A percentile compares a stretch with the other conserved stretches of the same genome.
These are phyloP conservation scores for Exophiala bonariae DNA, from an alignment of 2,329 filamentous ascomycete genomes.

Conservation along the genomic window DNA sequence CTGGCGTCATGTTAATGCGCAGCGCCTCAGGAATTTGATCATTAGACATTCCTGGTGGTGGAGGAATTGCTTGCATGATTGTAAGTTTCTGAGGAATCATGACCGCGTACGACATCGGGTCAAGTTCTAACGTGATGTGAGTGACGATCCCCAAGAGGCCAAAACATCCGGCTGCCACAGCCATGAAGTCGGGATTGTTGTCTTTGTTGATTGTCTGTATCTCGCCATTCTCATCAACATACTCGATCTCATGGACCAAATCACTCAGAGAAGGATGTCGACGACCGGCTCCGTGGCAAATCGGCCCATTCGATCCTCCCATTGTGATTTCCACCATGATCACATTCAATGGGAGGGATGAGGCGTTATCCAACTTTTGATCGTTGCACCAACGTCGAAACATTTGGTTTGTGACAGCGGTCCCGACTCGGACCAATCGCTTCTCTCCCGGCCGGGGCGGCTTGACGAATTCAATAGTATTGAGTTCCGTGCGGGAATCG, in stretches of 20 bases:
- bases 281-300: conserved; percentile 49
- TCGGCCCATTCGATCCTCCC: conserved; percentile 46
- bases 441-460: conserved; percentile 32
- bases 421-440: conserved; percentile 42
- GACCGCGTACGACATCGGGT: conserved; percentile 48
- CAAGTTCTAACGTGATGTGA: conserved; percentile 48
- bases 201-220: conserved; percentile 36
- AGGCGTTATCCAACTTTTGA: conserved; percentile 33
- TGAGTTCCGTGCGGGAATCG: conserved; percentile 36
- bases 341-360: conserved; percentile 46
- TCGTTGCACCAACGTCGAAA: conserved; percentile 47
- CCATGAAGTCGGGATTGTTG: conserved; percentile 36
- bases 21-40: conserved; percentile 42
- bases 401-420: conserved; percentile 46
- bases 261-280: conserved; percentile 45
- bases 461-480: conserved; percentile 39
- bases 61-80: conserved; percentile 46
- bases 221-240: conserved; percentile 46
- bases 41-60: conserved; percentile 31
- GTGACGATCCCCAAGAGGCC: conserved; percentile 51
- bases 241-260: conserved; percentile 46
- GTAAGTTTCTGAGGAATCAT: conserved; percentile 45
- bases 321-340: conserved; percentile 50
- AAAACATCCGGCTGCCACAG: conserved; percentile 45
- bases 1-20: conserved; percentile 28